phyloP scores from a whole-genome alignment of 2,329 filamentous ascomycete genomes.

The Didymella keratinophila region DNA sequence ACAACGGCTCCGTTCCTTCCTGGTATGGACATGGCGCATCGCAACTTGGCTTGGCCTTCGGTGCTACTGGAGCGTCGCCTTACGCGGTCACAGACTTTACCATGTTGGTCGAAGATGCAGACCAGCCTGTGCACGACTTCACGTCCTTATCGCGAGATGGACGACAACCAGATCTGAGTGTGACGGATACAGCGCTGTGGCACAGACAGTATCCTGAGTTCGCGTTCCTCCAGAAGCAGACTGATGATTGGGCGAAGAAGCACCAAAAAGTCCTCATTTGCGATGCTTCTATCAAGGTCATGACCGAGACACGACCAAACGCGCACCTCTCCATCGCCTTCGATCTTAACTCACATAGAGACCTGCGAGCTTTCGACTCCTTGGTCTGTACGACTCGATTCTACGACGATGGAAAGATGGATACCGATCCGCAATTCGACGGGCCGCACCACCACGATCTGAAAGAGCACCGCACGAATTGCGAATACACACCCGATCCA shows the following conservation, averaged over 20 bases:
- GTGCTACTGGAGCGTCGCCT: constrained; percentile 23
- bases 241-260: constrained; percentile 32
- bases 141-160: constrained; percentile 45
- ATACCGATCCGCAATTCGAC: constrained; percentile 35
- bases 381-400: constrained; percentile 47
- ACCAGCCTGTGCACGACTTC: constrained; percentile 50
- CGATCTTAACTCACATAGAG: constrained; percentile 45
- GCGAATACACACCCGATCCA: constrained; percentile 30
- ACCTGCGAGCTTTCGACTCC: constrained; percentile 40
- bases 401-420: constrained; percentile 40
- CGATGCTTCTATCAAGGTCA: constrained; percentile 53
- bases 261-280: constrained; percentile 51
- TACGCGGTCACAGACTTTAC: constrained; percentile 47
- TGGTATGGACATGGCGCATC: constrained; percentile 31
- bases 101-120: constrained; percentile 53
- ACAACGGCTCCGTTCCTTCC: constrained; percentile 22
- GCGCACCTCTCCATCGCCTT: constrained; percentile 45
- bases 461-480: constrained; percentile 34
- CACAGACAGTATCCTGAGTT: constrained; percentile 45
- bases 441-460: constrained; percentile 27
- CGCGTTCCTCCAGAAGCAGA: constrained; percentile 31
- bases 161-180: constrained; percentile 39
- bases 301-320: constrained; percentile 48
- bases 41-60: constrained; percentile 21
- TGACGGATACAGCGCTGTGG: constrained; percentile 46